Evolutionary conservation across 345 rosid genomes (phyloP), one percentile per base, ranked within the genome.

Genomic region (Syzygium jambos): DNA sequence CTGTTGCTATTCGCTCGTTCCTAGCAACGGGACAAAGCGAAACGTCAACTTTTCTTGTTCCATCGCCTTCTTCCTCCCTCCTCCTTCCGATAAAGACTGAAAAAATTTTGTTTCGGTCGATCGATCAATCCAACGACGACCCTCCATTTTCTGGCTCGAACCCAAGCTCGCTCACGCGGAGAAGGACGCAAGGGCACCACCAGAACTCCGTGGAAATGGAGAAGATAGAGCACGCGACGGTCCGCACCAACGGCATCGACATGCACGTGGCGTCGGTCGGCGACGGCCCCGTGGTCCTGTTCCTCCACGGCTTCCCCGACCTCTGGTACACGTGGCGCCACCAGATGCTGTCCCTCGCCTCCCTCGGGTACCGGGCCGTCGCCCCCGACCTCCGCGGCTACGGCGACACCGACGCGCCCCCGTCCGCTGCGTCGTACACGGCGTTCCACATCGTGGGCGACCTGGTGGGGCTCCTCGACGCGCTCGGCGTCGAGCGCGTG

Each of bases 311-410:
- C 19, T 95, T 95, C 77, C 97, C 97, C 6, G 95, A 95, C 85
- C 94, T 95, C 82, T 93, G 97, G 96, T 95, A 95, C 89, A 56
- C 86, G 10, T 95, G 98, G 98, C 93, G 96, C 3, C 96, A 90
- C 93, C 98, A 95, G 93, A 93, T 95, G 41, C 92, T 93, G 80
- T 85, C 93, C 30, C 91, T 95, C 63, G 92, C 98, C 21, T 56
- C 90, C 51, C 88, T 91, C 29, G 96, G 98, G 29, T 95, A 93
- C 93, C 93, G 95, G 5, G 93, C 94, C 88, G 88, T 94, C 82
- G 96, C 98, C 84, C 98, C 95, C 19, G 96, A 95, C 90, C 95
- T 95, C 25, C 95, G 98, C 49, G 96, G 98, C 2, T 95, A 85
- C 86, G 96, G 96, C 34, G 95, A 94, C 89, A 91, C 96, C 46